phyloP scores from a whole-genome alignment of 2,329 filamentous ascomycete species.

The Penicillium thymicola region DNA sequence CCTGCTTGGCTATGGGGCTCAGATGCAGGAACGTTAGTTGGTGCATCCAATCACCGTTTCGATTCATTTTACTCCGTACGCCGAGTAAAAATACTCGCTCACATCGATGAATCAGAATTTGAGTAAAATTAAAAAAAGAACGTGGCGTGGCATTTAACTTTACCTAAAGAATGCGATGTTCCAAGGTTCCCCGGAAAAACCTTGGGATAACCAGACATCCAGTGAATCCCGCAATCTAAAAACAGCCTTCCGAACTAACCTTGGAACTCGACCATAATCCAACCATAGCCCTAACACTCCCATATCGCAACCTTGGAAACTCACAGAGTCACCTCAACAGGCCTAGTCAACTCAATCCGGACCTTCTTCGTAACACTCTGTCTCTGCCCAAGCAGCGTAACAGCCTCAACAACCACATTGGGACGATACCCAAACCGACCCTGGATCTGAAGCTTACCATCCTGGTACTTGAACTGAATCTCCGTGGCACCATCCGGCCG shows the following conservation, averaged over 20 bases:
- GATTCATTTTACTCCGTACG: not conserved
- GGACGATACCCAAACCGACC: conserved; percentile 29
- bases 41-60: not conserved
- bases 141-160: not conserved
- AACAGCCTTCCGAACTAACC: not conserved
- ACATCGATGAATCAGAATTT: not conserved
- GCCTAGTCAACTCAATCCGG: conserved; percentile 23
- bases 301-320: too few relatives aligned
- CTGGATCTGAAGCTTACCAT: conserved; percentile 40
- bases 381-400: conserved; percentile 33
- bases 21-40: not conserved
- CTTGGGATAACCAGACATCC: not conserved
- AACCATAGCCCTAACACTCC: not conserved
- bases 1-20: not conserved
- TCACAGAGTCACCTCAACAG: conserved; percentile 17
- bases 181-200: not conserved
- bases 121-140: not conserved
- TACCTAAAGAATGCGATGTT: not conserved
- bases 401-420: conserved; percentile 31
- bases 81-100: not conserved
- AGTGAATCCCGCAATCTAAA: not conserved
- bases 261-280: not conserved
- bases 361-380: conserved; percentile 26
- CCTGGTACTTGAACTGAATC: conserved; percentile 59
- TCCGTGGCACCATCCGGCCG: conserved; percentile 55